Conservation (phyloP, 2,329 filamentous ascomycete genomes). For the Colletotrichum sp. region DNA sequence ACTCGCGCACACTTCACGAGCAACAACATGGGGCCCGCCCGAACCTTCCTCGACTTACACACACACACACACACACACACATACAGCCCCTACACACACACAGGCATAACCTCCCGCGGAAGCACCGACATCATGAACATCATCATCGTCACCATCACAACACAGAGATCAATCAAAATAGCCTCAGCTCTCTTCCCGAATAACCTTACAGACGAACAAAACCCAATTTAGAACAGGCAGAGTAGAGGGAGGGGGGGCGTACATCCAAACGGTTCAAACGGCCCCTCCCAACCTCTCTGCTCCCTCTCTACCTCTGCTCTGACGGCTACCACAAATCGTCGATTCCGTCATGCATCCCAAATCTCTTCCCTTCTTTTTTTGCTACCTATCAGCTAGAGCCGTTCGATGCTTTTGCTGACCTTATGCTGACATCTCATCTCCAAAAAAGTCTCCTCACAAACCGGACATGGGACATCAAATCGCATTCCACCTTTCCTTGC, state of each 20-base stretch:
- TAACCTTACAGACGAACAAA: neutral
- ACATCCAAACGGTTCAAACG: neutral
- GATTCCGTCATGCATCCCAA: neutral
- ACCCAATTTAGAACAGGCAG: neutral
- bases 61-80: neutral
- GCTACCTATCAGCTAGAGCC: too few relatives aligned
- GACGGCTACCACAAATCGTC: neutral
- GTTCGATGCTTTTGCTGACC: neutral
- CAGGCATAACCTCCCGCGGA: too few relatives aligned
- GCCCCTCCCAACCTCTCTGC: neutral
- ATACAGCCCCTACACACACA: too few relatives aligned
- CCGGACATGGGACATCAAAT: neutral
- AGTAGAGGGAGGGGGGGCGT: neutral
- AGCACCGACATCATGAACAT: neutral
- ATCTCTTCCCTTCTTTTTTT: neutral
- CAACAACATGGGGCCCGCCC: neutral
- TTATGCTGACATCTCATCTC: neutral
- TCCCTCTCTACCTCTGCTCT: neutral
- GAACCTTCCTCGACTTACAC: neutral
- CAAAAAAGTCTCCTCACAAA: neutral
- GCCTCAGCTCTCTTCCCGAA: neutral
- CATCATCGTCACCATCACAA: neutral
- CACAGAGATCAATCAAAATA: neutral
- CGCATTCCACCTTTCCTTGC: neutral
- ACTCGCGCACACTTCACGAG: neutral